phyloP scores from a whole-genome alignment of 2,329 filamentous ascomycete genomes.

The Cryphonectria carpinicola region DNA sequence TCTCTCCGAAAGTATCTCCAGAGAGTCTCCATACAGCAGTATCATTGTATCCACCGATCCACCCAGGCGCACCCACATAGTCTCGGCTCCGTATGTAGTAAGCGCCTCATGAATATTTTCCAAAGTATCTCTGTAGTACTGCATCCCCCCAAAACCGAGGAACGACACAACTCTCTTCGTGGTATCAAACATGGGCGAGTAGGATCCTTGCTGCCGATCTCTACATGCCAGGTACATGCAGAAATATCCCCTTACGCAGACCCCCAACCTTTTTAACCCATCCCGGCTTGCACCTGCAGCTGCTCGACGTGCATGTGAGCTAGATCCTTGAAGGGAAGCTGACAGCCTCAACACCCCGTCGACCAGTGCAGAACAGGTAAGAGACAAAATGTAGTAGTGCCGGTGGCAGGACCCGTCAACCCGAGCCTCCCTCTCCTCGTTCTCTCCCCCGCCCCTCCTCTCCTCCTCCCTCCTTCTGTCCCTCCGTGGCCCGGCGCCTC shows the following conservation, averaged over 20 bases:
- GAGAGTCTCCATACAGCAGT: neutral
- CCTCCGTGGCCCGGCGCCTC: neutral
- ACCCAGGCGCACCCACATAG: neutral
- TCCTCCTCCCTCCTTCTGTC: neutral
- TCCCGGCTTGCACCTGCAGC: constrained; percentile 11
- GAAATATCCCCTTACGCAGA: too few relatives aligned
- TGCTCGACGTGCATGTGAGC: constrained; percentile 9
- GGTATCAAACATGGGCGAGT: neutral
- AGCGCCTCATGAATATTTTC: neutral
- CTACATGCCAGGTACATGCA: constrained; percentile 10
- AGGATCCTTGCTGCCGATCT: constrained; percentile 14
- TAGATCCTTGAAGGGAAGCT: constrained; percentile 19
- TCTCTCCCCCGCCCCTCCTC: neutral
- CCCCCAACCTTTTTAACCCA: neutral
- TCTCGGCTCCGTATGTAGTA: neutral
- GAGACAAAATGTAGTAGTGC: constrained; percentile 2
- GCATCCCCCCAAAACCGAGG: neutral
- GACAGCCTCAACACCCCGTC: neutral
- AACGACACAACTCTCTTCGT: neutral
- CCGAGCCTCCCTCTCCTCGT: neutral
- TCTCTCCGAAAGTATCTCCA: constrained; percentile 3
- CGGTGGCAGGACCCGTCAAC: constrained; percentile 1
- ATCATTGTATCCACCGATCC: constrained; percentile 3
- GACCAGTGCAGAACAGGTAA: constrained; percentile 4
- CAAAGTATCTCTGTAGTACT: neutral